A percentile compares a stretch with the other conserved stretches of the same genome.
Evolutionary conservation across 2,329 filamentous ascomycete genomes (phyloP).

Genomic region (Penicillium sp.): DNA sequence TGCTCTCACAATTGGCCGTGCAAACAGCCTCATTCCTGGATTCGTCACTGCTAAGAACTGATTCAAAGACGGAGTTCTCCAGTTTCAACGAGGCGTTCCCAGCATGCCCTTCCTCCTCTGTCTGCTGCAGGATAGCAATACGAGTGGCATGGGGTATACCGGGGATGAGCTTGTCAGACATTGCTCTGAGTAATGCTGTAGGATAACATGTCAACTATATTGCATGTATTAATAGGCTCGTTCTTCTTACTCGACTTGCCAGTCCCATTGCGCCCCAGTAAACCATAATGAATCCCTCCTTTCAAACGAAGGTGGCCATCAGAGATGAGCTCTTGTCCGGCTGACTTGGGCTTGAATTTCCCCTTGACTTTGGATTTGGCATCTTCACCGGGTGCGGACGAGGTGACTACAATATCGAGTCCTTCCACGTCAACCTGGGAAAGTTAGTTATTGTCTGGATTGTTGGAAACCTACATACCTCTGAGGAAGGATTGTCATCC

Average conservation of each 20-base stretch:
- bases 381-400: slow-evolving; percentile 26
- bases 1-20: slow-evolving; percentile 54
- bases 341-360: slow-evolving; percentile 50
- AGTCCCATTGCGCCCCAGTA: slow-evolving; percentile 74
- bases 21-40: slow-evolving; percentile 51
- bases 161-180: slow-evolving; percentile 72
- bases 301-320: slow-evolving; percentile 68
- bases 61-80: slow-evolving; percentile 55
- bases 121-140: slow-evolving; percentile 67
- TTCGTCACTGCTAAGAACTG: slow-evolving; percentile 56
- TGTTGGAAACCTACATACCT: slow-evolving; percentile 40
- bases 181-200: slow-evolving; percentile 64
- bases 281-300: slow-evolving; percentile 66
- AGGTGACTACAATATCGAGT: slow-evolving; percentile 62
- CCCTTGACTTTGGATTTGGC: slow-evolving; percentile 31
- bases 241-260: slow-evolving; percentile 66
- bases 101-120: slow-evolving; percentile 34
- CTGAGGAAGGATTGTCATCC: slow-evolving; percentile 49
- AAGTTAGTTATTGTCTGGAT: background rate
- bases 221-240: background rate
- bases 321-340: slow-evolving; percentile 59
- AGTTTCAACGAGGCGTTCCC: slow-evolving; percentile 9
- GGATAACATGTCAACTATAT: background rate
- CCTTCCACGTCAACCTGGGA: slow-evolving; percentile 64
- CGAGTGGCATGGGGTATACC: slow-evolving; percentile 64